phyloP scores from a whole-genome alignment of 2,329 filamentous ascomycete genomes.

The Colletotrichum costaricense region DNA sequence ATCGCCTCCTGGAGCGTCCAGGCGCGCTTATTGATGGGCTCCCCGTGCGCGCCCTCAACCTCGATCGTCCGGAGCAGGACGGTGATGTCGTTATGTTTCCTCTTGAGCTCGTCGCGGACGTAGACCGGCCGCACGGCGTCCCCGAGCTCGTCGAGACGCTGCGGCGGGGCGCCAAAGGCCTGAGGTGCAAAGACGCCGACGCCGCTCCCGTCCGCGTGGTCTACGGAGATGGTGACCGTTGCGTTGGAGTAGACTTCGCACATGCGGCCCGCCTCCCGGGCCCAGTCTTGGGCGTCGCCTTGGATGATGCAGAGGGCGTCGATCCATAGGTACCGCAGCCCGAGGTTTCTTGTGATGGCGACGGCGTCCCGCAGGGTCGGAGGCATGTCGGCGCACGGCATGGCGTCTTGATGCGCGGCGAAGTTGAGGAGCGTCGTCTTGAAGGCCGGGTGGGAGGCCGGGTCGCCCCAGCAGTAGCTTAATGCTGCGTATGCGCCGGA shows the following conservation, averaged over 20 bases:
- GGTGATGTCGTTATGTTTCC: not conserved
- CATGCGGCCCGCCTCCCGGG: not conserved
- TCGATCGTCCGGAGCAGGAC: not conserved
- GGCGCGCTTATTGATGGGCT: constrained; percentile 3
- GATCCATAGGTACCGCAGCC: not conserved
- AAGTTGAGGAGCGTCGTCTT: not conserved
- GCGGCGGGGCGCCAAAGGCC: not conserved
- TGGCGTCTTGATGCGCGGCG: not conserved
- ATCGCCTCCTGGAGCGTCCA: constrained; percentile 40
- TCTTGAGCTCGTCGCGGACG: not conserved
- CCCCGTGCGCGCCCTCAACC: not conserved
- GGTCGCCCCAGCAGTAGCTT: constrained; percentile 10
- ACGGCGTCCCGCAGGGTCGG: not conserved
- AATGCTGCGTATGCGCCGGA: constrained; percentile 3
- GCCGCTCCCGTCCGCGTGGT: not conserved
- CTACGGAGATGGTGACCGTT: not conserved
- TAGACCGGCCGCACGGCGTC: not conserved
- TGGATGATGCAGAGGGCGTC: constrained; percentile 14
- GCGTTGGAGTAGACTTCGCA: not conserved
- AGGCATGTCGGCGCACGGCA: not conserved
- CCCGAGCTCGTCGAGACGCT: not conserved
- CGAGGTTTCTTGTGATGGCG: not conserved
- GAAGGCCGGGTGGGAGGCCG: not conserved
- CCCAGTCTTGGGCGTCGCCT: not conserved
- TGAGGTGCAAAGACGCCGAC: not conserved